Evolutionary conservation across 805 yeast genomes (phyloP).

Genomic region (Starmerella ratchasimensis): DNA sequence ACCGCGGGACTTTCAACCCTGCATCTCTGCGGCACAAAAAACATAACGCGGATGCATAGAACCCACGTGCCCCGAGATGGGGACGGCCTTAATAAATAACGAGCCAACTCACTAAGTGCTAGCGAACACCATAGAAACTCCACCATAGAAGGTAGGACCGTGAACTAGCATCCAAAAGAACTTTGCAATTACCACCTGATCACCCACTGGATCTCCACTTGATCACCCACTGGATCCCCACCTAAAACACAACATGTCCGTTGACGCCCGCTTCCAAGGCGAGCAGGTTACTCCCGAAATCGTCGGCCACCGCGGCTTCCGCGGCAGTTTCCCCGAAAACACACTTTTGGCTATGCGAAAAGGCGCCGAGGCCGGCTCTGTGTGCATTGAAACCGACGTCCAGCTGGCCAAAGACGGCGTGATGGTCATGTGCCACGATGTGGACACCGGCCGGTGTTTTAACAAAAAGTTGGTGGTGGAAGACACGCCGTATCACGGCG

Average conservation of each 20-base stretch:
- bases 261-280: constrained; percentile 14
- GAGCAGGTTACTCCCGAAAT: constrained; percentile 21
- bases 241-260: constrained; percentile 8
- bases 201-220: too few relatives aligned
- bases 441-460: constrained; percentile 37
- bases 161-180: too few relatives aligned
- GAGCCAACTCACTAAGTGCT: too few relatives aligned
- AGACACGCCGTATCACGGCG: constrained; percentile 28
- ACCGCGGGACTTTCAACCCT: too few relatives aligned
- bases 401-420: constrained; percentile 42
- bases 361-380: constrained; percentile 35
- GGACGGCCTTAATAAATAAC: too few relatives aligned
- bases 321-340: constrained; percentile 34
- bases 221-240: background rate
- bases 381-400: constrained; percentile 41
- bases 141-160: too few relatives aligned
- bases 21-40: too few relatives aligned
- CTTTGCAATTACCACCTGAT: too few relatives aligned
- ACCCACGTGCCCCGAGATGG: too few relatives aligned
- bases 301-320: constrained; percentile 27
- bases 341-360: constrained; percentile 35
- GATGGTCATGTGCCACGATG: constrained; percentile 43
- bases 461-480: constrained; percentile 29
- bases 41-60: too few relatives aligned
- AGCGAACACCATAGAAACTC: too few relatives aligned